Percentiles rank a stretch among this genome's conserved stretches.
These are phyloP conservation scores for Sporothrix globosa DNA, from an alignment of 2,329 filamentous ascomycete species.

Conservation along the genomic window DNA sequence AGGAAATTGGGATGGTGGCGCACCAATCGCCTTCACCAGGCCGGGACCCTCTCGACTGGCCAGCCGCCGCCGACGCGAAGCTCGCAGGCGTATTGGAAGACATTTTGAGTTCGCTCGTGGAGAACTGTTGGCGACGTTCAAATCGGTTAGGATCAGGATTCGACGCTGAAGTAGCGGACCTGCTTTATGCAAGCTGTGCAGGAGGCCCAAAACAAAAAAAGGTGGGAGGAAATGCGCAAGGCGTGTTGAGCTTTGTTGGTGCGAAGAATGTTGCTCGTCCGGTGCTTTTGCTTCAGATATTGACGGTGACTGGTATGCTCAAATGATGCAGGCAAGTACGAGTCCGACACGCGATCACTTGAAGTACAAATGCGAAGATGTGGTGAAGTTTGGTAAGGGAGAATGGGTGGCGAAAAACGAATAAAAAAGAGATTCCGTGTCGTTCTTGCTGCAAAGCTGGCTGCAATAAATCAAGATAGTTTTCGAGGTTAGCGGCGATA, in stretches of 20 bases:
- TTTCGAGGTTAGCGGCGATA: background rate
- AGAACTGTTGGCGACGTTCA: background rate
- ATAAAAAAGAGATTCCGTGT: background rate
- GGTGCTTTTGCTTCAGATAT: background rate
- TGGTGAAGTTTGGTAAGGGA: background rate
- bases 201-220: background rate
- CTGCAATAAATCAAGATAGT: background rate
- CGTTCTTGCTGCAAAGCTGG: constrained; percentile 11
- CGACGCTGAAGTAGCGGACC: constrained; percentile 4
- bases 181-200: constrained; percentile 7
- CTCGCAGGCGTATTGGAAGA: constrained; percentile 77
- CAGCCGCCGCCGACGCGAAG: constrained; percentile 81
- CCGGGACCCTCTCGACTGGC: constrained; percentile 67
- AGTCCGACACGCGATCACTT: constrained; percentile 18
- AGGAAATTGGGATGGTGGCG: constrained; percentile 12
- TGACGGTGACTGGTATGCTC: background rate
- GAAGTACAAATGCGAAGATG: background rate
- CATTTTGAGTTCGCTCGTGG: constrained; percentile 49
- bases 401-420: constrained; percentile 25
- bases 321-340: background rate
- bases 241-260: background rate
- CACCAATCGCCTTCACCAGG: constrained; percentile 46
- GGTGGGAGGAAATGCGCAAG: background rate
- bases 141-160: background rate
- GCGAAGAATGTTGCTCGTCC: background rate